Evolutionary conservation across 441 rosid species (phyloP), one percentile per base, ranked within the genome.

Genomic region (Euphorbia corollata): DNA sequence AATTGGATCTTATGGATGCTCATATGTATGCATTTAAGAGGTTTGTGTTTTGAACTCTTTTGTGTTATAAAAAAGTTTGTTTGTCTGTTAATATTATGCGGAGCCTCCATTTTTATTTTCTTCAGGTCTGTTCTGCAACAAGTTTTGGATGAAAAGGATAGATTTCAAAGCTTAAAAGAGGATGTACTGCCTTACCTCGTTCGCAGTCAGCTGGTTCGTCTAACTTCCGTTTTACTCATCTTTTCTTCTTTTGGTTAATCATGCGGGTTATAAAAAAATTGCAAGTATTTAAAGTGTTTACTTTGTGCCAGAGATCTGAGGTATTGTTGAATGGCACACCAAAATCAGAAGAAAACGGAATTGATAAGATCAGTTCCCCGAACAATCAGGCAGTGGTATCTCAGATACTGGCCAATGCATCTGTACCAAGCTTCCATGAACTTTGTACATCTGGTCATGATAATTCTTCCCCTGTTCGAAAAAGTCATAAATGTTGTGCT

Each of bases 11-110:
- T 74, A 82, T 93, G 87, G 99, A 93, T 82, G 87, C 89, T 69
- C 97, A 93, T 84, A 74, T 93, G 85, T 93, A 93, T 69, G 97
- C 99, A 30, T 90, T 93, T 84, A 93, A 89, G 81, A 87, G 96
- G 99, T 93, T 76, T 64, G 83, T 68, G 23, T 27, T 51, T 43
- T 63, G 38, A 24, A 64, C 9, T 24, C 54, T 65, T 39, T 22
- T 59, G 64, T 27, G 2, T 30, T 19, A 24, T 16, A 50, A 16
- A 50, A 23, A 45, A 11, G 45, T 57, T 68, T 30, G 48, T 66
- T 68, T 18, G n/a, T 79, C 45, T 30, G 55, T 20, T 51, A 38
- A 53, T 68, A 59, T 70, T 70, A 45, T 63, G 55, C 56, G 41
- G 0, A 2, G 41, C 41, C 41, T 34, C 38, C 2, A 15, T 50